Percentiles rank a stretch among this genome's conserved stretches.
Conservation (phyloP, 2,329 filamentous ascomycete species). For the Grosmannia clavigera region DNA sequence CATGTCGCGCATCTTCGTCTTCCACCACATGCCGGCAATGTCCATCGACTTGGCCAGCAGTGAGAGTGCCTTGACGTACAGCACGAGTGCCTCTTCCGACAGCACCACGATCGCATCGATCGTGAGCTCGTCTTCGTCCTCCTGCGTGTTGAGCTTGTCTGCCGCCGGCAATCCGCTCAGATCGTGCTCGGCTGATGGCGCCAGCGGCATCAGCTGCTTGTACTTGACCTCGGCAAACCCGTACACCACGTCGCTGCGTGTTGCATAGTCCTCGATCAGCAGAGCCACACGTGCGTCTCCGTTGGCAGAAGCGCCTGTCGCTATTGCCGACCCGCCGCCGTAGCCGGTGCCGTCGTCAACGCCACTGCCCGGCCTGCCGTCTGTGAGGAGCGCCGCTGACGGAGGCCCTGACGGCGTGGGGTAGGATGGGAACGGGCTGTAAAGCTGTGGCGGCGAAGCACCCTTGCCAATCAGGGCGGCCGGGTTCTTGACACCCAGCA, state of each 20-base stretch:
- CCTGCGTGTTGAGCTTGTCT: constrained; percentile 36
- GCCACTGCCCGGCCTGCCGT: constrained; percentile 6
- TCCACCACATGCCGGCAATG: constrained; percentile 87
- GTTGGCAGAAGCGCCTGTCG: constrained; percentile 42
- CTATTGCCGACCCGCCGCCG: constrained; percentile 28
- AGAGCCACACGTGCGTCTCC: constrained; percentile 72
- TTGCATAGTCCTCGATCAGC: constrained; percentile 81
- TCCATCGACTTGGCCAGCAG: constrained; percentile 92
- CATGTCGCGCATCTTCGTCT: constrained; percentile 56
- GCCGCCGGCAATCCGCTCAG: constrained; percentile 45
- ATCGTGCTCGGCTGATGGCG: constrained; percentile 63
- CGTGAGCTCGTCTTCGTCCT: constrained; percentile 69
- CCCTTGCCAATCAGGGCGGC: constrained; percentile 49
- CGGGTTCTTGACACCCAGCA: constrained; percentile 60
- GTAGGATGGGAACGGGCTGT: constrained; percentile 76
- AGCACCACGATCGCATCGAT: constrained; percentile 74
- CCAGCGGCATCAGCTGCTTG: constrained; percentile 83
- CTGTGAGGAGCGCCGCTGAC: constrained; percentile 7
- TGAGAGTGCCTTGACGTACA: constrained; percentile 90
- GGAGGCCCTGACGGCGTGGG: constrained; percentile 41
- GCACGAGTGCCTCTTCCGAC: constrained; percentile 85
- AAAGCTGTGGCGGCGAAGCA: constrained; percentile 60
- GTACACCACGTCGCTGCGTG: constrained; percentile 89
- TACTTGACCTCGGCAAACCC: constrained; percentile 98
- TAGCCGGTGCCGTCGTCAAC: constrained; percentile 12